Base-by-base conservation (phyloP, 1,284 basidiomycete genomes). In the Ceratobasidium sp. region DNA sequence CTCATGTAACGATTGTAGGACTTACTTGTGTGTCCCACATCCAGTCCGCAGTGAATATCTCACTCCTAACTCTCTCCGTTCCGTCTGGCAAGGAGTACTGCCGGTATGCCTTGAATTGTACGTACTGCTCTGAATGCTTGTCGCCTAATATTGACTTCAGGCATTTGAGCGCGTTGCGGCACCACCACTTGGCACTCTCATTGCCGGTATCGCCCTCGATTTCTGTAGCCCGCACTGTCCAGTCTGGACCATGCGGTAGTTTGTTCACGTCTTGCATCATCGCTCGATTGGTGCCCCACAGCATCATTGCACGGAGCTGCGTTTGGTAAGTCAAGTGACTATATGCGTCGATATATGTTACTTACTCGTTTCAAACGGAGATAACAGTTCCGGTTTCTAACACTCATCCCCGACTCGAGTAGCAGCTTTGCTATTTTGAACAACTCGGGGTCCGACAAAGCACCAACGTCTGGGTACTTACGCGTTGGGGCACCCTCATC, bases 121-220 rank as follows among this genome's bases (percentile, higher is more conserved):
- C 52, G 28, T 17, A 20, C 28, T 38, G 70, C 7, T 33, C 46
- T n/a, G 79, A 9, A 26, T 70, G 59, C 23, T 80, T 80, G 26
- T 67, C 48, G 20, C 65, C 10, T 1, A 79, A 50, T 38, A 86
- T 70, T 42, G 12, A 86, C 80, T 46, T 82, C 83, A 50, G 84
- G 82, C 0, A 86, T 80, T 23, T 84, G 83, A 70, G 28, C 23
- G 17, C 48, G 23, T 86, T 80, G 0, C 83, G 59, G 7, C 65
- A 52, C 81, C 84, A 86, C 0, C 85, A 62, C 61, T 85, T 82
- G 0, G 84, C 64, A 10, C 80, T 79, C 65, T 81, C 82, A 0
- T 62, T 54, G 44, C 74, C 80, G 48, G 0, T 40, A 17, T 3
- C 80, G 44, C 6, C 78, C 78, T 50, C 81, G 71, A 10, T 81